Evolutionary conservation across 2,329 filamentous ascomycete species (phyloP), one percentile per base, ranked within the genome.

Genomic region (Sarocladium oryzae): DNA sequence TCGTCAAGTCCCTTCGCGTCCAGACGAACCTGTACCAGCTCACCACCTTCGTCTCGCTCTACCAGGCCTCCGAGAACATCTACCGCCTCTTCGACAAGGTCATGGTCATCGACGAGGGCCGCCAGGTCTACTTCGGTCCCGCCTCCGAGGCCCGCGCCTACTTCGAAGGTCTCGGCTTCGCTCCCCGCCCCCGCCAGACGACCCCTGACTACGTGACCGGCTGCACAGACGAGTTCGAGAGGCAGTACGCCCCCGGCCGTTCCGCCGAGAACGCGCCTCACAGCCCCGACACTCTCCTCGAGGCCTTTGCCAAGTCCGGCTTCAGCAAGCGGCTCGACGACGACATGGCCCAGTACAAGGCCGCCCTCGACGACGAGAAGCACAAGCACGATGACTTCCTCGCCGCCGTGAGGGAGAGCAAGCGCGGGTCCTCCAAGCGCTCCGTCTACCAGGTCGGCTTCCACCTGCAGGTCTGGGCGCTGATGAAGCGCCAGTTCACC

Each of bases 391-490:
- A 89, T 11, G 87, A 93, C 57, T 95, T 95, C 70, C 78, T 83
- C 57, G 69, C 78, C 1, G 89, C 89, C 2, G 86, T 93, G 50
- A 76, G 71, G 51, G 88, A 95, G 61, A 84, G 85, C 64, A 95
- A 95, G 73, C 84, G 88, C 10, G 83, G 84, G 51, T 78, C 83
- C 7, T 86, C 88, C 0, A 81, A 84, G 60, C 82, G 80, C 28
- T 92, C 88, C 0, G 86, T 92, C 30, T 95, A 95, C 69, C 85
- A 83, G 1, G 85, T 91, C 51, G 88, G 89, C 0, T 93, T 93
- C 68, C 82, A 90, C 56, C 72, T 88, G 1, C 90, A 95, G 64
- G 77, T 93, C 20, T 91, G 85, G 85, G 86, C 87, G 1, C 69
- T 93, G 55, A 87, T 91, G 78, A 85, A 89, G 65, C 82, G 89